Conservation (phyloP, 305 asterid species). For the Andrographis paniculata region DNA sequence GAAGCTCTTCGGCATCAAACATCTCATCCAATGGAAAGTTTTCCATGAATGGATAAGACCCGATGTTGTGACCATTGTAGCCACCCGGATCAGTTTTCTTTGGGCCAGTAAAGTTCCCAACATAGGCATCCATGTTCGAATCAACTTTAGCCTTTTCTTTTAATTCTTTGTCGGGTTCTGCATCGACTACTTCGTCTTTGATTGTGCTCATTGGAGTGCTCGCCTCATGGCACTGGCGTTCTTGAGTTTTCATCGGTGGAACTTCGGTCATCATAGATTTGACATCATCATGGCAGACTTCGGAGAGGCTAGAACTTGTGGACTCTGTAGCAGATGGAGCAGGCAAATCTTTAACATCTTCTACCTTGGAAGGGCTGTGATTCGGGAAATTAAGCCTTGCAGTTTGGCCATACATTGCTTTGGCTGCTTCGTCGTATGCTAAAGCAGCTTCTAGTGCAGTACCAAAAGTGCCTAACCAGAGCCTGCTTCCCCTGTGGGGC, state of each 20-base stretch:
- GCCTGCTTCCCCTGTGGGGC: constrained; percentile 65
- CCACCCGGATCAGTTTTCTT: too few relatives aligned
- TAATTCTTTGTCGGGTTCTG: not conserved
- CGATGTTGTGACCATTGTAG: too few relatives aligned
- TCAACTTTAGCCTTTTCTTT: constrained; percentile 13
- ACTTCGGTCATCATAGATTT: not conserved
- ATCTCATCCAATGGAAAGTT: constrained; percentile 26
- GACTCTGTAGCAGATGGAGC: constrained; percentile 30
- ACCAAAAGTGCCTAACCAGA: constrained; percentile 78
- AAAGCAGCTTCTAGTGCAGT: constrained; percentile 60
- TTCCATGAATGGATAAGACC: constrained; percentile 1
- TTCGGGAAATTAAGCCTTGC: constrained; percentile 65
- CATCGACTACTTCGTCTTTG: constrained; percentile 18
- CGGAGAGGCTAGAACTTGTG: constrained; percentile 30
- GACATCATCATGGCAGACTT: constrained; percentile 22
- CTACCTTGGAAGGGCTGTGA: constrained; percentile 9
- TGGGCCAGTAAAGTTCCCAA: too few relatives aligned
- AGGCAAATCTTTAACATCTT: constrained; percentile 16
- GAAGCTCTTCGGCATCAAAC: constrained; percentile 57
- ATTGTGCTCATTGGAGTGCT: constrained; percentile 18
- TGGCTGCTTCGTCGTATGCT: constrained; percentile 81
- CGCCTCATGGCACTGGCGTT: constrained; percentile 15
- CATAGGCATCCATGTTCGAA: constrained; percentile 8
- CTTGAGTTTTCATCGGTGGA: constrained; percentile 17
- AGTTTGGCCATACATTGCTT: constrained; percentile 55